Evolutionary conservation across 768 basidiomycete genomes (phyloP), one percentile per base, ranked within the genome.

Genomic region (Thelephora aurantiotincta): DNA sequence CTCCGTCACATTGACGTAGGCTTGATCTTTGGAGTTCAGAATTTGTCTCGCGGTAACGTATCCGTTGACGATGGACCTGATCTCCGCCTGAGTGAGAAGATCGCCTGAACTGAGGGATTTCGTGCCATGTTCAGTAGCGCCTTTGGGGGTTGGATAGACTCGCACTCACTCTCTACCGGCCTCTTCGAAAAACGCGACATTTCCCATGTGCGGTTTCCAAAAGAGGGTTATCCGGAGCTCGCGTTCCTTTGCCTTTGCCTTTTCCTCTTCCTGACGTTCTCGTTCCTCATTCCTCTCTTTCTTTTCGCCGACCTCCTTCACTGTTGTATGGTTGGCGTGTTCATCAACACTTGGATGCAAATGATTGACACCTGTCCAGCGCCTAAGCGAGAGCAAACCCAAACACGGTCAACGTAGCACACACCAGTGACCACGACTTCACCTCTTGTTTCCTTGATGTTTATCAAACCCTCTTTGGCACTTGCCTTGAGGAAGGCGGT

Each of bases 401-500:
- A 9, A 30, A 30, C n/a, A 12, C 11, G n/a, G 19, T 45, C 36
- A 14, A 7, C 35, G 30, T 6, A 26, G 20, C 16, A 35, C 53
- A 20, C 11, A 61, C 60, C 58, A 14, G 56, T 54, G 11, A 79
- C 63, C 19, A 80, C 18, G 75, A 77, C 60, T 6, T 47, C 45
- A 60, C 68, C 59, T 57, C 68, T 59, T 43, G 61, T 67, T 18
- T 81, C 71, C 58, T 94, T 96, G 19, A 82, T 67, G 11, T 77
- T 77, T 34, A 94, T 56, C 19, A 96, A 60, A 0, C 72, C 73
- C 6, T 78, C 74, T 58, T 93, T 93, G 51, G 88, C 85, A 14
- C 73, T 68, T 14, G 73, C 57, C 59, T 85, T 91, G 55, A 96
- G 70, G 66, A 94, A 92, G 1, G 80, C 71, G 1, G 80, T 72